phyloP scores from a whole-genome alignment of 1,139 yeast genomes.

The Candida dubliniensis region DNA sequence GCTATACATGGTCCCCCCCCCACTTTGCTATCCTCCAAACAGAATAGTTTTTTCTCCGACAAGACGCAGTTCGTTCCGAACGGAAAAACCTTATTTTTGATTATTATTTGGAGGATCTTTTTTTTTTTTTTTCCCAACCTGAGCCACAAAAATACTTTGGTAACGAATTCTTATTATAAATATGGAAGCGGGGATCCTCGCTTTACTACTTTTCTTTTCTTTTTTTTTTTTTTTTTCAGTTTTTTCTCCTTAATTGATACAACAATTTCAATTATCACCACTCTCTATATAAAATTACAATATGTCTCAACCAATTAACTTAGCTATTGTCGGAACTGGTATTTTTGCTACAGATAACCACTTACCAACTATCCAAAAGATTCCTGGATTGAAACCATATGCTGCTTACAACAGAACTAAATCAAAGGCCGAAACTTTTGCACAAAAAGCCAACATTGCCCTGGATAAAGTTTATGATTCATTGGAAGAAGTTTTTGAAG shows the following conservation, averaged over 20 bases:
- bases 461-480: slow-evolving; percentile 57
- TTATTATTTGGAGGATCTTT: not conserved
- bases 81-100: not conserved
- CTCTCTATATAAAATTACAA: not conserved
- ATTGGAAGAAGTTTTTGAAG: slow-evolving; percentile 64
- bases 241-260: not conserved
- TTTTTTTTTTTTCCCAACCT: not conserved
- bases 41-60: too few relatives aligned
- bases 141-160: not conserved
- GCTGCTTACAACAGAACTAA: slow-evolving; percentile 83
- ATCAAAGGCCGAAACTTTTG: slow-evolving; percentile 78
- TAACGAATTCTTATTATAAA: not conserved
- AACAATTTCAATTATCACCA: not conserved
- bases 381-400: slow-evolving; percentile 30
- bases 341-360: slow-evolving; percentile 85
- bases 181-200: not conserved
- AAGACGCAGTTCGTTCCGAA: not conserved
- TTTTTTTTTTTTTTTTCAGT: not conserved
- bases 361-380: slow-evolving; percentile 65
- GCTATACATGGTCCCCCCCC: too few relatives aligned
- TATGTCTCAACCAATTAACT: slow-evolving; percentile 36
- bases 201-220: not conserved
- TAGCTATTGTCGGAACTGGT: slow-evolving; percentile 88
- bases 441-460: slow-evolving; percentile 57
- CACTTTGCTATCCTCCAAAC: too few relatives aligned